Base-by-base conservation (phyloP, 805 yeast genomes). In the Ogataea paraovalis region DNA sequence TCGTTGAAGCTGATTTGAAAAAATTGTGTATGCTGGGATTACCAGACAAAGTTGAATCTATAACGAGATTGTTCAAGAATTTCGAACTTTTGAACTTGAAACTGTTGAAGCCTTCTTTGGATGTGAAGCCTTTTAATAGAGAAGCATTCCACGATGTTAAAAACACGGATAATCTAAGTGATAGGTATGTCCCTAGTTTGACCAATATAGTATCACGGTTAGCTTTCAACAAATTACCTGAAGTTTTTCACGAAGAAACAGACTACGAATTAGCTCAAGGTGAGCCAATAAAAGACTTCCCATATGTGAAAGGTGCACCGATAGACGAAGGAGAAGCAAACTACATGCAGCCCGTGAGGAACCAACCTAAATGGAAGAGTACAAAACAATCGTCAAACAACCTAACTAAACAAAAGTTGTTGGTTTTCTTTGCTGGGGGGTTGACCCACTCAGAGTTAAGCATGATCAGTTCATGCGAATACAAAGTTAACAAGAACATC, bases 371-470 rank as follows among this genome's bases (percentile, higher is more conserved):
- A 47, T 61, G 66, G 66, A 64, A 64, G 42, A 61, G 58, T 39
- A 46, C 60, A 3, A 57, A 53, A n/a, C 57, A 53, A 21, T 33
- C 42, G 10, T 43, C 48, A 20, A 50, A 45, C 21, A 61, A 60
- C 39, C 33, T 47, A n/a, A 52, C 54, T 5, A 72, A 81, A 54
- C 96, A 88, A 60, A 72, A 94, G 43, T 72, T 91, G 7, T 78
- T 91, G 54, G 79, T 90, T 47, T 94, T 82, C 60, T 77, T 89
- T 23, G 85, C 96, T 2, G 99, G 99, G 20, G 99, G 98, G 8
- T 67, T 87, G 19, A 88, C 98, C 0, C 79, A 84, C 54, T 78
- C 91, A 2, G 99, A 94, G 65, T 69, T 85, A 25, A 77, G 92
- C 52, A 76, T 87, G 12, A 82, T 83, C 3, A 83, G 87, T 56